A percentile compares a stretch with the other conserved stretches of the same genome.
These are phyloP conservation scores for Suillus americanus DNA, from an alignment of 768 basidiomycete species.

Conservation along the genomic window DNA sequence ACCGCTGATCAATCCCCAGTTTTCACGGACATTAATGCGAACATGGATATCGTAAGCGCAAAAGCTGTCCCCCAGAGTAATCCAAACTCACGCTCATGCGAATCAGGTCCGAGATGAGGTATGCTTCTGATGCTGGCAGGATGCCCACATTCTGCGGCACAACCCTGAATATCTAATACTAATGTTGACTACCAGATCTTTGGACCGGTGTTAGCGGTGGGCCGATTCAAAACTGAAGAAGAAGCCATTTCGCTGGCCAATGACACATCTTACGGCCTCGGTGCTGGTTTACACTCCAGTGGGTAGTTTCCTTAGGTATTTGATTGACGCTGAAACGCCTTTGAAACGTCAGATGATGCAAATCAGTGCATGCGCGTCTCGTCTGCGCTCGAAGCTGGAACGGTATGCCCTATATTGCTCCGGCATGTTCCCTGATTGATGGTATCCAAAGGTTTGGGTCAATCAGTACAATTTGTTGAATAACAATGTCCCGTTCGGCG, in stretches of 20 bases:
- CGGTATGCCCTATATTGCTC: conserved; percentile 44
- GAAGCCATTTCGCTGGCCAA: conserved; percentile 86
- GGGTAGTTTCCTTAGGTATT: conserved; percentile 24
- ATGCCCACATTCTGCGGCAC: conserved; percentile 7
- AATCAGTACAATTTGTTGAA: conserved; percentile 85
- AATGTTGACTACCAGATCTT: conserved; percentile 64
- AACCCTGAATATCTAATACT: conserved; percentile 6
- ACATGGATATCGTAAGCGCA: conserved; percentile 80
- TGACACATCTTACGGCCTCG: conserved; percentile 87
- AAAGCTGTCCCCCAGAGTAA: conserved; percentile 8
- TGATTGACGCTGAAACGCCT: neutral
- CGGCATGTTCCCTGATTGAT: conserved; percentile 9
- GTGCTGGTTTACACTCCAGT: conserved; percentile 90
- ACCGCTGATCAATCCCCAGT: conserved; percentile 43
- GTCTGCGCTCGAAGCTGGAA: conserved; percentile 83
- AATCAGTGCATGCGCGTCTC: conserved; percentile 90
- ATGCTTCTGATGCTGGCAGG: conserved; percentile 7
- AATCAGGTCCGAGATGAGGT: conserved; percentile 33
- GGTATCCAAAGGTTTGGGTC: conserved; percentile 70
- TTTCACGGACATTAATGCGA: conserved; percentile 72
- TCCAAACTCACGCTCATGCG: conserved; percentile 24
- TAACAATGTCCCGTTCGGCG: conserved; percentile 94
- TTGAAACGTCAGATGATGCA: conserved; percentile 57
- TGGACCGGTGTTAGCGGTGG: conserved; percentile 87
- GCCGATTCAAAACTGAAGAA: conserved; percentile 82